Evolutionary conservation across 2,329 filamentous ascomycete species (phyloP).

Genomic region (Drechslerella dactyloides): DNA sequence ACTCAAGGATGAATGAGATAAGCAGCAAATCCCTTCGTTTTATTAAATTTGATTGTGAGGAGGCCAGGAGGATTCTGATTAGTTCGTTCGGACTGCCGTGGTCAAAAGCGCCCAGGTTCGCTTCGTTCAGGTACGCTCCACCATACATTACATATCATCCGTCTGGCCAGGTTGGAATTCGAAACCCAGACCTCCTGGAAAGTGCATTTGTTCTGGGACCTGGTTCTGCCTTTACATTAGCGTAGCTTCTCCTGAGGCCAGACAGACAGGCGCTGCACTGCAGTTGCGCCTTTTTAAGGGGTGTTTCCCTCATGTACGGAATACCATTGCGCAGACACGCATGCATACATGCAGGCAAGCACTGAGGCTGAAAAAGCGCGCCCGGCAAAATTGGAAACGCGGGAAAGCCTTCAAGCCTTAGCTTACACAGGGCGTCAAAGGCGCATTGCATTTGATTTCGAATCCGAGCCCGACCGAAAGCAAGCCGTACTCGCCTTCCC

Average conservation of each 20-base stretch:
- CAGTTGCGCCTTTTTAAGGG: neutral
- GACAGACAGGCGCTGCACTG: neutral
- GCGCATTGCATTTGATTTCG: neutral
- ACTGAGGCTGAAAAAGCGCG: slow-evolving; percentile 1
- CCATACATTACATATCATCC: slow-evolving; percentile 1
- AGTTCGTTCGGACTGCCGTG: neutral
- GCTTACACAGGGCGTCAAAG: neutral
- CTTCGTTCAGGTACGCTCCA: neutral
- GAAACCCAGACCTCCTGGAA: neutral
- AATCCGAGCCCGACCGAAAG: no score
- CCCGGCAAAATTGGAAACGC: slow-evolving; percentile 2
- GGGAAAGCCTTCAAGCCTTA: neutral
- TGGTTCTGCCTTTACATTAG: neutral
- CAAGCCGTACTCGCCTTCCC: neutral
- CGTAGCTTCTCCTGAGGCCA: neutral
- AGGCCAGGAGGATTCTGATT: neutral
- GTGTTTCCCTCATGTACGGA: neutral
- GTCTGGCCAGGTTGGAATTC: neutral
- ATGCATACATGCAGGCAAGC: neutral
- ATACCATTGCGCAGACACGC: no score
- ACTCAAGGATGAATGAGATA: neutral
- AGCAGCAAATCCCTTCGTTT: neutral
- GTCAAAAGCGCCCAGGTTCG: neutral
- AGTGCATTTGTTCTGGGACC: neutral
- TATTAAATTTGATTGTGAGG: slow-evolving; percentile 2